Evolutionary conservation across 768 basidiomycete genomes (phyloP).

Genomic region (Obba rivulosa): DNA sequence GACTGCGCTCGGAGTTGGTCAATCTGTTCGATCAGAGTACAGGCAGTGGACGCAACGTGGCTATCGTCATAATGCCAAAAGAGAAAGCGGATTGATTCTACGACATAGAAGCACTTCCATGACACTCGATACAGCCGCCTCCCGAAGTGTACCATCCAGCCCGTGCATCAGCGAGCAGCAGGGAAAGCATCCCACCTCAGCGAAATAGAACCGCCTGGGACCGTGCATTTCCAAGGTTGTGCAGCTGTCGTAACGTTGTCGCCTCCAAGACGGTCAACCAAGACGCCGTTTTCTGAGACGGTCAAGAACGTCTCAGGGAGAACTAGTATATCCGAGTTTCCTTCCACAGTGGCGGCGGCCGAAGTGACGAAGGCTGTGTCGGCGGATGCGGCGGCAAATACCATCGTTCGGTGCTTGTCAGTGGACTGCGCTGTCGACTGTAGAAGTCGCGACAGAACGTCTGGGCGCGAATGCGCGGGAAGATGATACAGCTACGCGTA

Average conservation of each 20-base stretch:
- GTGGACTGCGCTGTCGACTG: neutral
- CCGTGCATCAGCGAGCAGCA: too few species aligned
- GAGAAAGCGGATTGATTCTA: too few species aligned
- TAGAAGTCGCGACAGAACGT: constrained; percentile 1
- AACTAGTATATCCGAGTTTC: neutral
- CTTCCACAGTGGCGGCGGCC: neutral
- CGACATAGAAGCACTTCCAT: too few species aligned
- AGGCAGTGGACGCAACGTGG: constrained; percentile 71
- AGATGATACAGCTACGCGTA: constrained; percentile 9
- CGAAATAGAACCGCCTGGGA: constrained; percentile 9
- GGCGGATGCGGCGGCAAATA: constrained; percentile 8
- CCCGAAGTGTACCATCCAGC: too few species aligned
- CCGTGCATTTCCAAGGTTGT: constrained; percentile 12
- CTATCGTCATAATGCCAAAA: constrained; percentile 35
- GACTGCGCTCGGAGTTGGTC: constrained; percentile 36
- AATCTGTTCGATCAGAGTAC: constrained; percentile 71
- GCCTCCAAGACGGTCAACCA: constrained; percentile 7
- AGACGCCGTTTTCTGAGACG: constrained; percentile 15
- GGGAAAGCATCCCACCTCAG: constrained; percentile 7
- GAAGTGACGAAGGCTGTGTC: neutral
- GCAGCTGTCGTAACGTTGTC: neutral
- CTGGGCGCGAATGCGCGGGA: neutral
- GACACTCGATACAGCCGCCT: too few species aligned
- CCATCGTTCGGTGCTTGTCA: constrained; percentile 1
- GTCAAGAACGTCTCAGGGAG: constrained; percentile 13